Evolutionary conservation across 2,329 filamentous ascomycete species (phyloP), one percentile per base, ranked within the genome.

Genomic region (Madurella mycetomatis): DNA sequence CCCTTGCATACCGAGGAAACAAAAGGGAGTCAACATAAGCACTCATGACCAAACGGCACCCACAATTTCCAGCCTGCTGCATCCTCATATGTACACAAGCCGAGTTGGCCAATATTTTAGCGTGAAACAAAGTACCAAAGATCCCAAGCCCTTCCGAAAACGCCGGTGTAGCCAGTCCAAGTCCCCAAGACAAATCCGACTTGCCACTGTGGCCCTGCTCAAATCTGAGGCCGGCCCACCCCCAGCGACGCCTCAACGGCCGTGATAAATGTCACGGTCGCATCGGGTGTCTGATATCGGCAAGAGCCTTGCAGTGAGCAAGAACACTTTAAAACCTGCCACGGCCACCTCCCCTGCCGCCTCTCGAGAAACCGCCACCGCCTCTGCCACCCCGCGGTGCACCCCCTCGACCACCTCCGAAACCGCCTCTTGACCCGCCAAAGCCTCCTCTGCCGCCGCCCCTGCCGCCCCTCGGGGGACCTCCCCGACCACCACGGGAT

Each of bases 401-500:
- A 40, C 54, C 54, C 5, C 50, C 53, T 31, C 64, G 61, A 18
- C 60, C 60, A 17, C 64, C 62, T 16, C 64, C 60, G 18, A 65
- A 55, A 32, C 64, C 54, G 45, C 67, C 59, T 44, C 60, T 40
- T 46, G 58, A 53, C 31, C 58, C 58, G 31, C 61, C 52, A 13
- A 46, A 54, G 39, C 59, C 67, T 17, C 69, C 62, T 15, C 68
- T 60, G 13, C 71, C 67, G 18, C 69, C 66, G 9, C 65, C 65
- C 49, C 64, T 60, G 42, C 71, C 69, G 16, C 72, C 68, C 59
- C 66, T 44, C 57, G 65, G 60, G 48, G 61, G 47, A 42, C 71
- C 70, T 19, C 78, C 77, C n/a, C 73, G 65, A 17, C 70, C 69
- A n/a, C 70, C 69, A 41, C 74, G 72, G 13, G 70, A 69, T 60